A percentile compares a stretch with the other conserved stretches of the same genome.
Evolutionary conservation across 169 alveolate genomes (phyloP).

Genomic region (Eimeria maxima): DNA sequence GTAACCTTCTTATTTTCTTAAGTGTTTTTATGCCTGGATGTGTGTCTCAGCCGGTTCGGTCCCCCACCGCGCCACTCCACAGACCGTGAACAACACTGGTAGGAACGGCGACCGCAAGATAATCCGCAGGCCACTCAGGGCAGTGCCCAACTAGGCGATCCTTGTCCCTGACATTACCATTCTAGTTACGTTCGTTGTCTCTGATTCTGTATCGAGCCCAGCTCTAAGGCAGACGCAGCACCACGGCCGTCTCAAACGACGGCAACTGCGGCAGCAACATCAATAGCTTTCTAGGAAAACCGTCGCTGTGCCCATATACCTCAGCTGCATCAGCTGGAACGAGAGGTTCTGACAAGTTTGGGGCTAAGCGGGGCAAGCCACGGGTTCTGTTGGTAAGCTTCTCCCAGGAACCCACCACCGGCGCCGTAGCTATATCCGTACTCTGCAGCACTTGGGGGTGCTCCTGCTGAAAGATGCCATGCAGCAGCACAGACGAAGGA

Average conservation of each 20-base stretch:
- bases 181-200: not conserved
- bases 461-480: slow-evolving; percentile 56
- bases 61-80: not conserved
- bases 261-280: not conserved
- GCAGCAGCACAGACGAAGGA: slow-evolving; percentile 76
- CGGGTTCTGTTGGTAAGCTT: not conserved
- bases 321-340: not conserved
- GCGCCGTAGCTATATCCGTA: not conserved
- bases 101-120: slow-evolving; percentile 3
- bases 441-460: not conserved
- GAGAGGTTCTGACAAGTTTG: not conserved
- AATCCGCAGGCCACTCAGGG: not conserved
- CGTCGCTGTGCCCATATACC: not conserved
- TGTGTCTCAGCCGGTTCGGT: not conserved
- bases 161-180: slow-evolving; percentile 18
- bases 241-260: not conserved
- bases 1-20: not conserved
- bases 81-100: not conserved
- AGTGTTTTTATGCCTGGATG: not conserved
- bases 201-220: not conserved
- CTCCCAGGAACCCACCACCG: not conserved
- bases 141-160: not conserved
- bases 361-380: not conserved
- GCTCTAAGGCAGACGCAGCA: not conserved
- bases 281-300: not conserved